Conservation (phyloP, 2,329 filamentous ascomycete genomes). For the Delphinella strobiligena region DNA sequence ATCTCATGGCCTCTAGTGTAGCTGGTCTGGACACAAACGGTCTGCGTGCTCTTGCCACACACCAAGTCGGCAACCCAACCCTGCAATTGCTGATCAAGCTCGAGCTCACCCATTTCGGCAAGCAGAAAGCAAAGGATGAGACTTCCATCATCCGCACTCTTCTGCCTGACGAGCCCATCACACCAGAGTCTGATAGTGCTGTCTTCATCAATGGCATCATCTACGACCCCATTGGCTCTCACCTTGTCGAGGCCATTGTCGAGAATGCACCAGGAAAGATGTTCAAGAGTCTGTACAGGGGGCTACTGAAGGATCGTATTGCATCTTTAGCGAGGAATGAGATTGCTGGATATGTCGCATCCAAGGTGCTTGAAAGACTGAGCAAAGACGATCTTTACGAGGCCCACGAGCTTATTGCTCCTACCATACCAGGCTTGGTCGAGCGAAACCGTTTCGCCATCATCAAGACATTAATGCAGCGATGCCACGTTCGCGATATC, state of each 20-base stretch:
- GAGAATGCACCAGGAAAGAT: conserved; percentile 70
- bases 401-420: conserved; percentile 58
- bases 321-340: conserved; percentile 77
- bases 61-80: conserved; percentile 83
- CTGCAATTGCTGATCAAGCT: conserved; percentile 84
- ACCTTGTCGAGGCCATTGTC: conserved; percentile 78
- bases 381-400: conserved; percentile 74
- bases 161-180: conserved; percentile 66
- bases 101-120: conserved; percentile 64
- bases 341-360: conserved; percentile 77
- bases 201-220: conserved; percentile 76
- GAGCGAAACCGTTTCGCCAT: conserved; percentile 66
- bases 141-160: conserved; percentile 64
- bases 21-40: conserved; percentile 65
- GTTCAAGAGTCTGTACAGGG: conserved; percentile 78
- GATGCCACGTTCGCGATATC: conserved; percentile 57
- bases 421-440: conserved; percentile 61
- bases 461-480: conserved; percentile 70
- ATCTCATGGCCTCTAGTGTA: conserved; percentile 69
- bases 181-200: conserved; percentile 60
- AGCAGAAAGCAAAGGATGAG: conserved; percentile 51
- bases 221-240: conserved; percentile 83
- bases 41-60: conserved; percentile 71
- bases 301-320: conserved; percentile 69
- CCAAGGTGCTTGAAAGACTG: conserved; percentile 68